Evolutionary conservation across 116 monocot species (phyloP).

Genomic region (Phalaenopsis hybrid): DNA sequence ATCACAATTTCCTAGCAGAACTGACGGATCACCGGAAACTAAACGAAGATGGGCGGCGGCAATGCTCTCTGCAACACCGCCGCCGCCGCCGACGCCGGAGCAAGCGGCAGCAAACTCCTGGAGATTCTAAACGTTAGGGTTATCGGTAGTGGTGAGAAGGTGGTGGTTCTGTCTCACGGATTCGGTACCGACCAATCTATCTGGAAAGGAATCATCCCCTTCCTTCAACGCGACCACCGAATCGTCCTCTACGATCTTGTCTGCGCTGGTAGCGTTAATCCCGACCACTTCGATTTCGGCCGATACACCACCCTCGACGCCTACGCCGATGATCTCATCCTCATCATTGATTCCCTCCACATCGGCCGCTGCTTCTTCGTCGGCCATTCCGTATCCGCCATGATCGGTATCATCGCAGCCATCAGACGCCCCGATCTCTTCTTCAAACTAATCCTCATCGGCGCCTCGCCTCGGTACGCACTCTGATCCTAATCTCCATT

Average conservation of each 20-base stretch:
- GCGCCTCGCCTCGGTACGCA: slow-evolving; percentile 64
- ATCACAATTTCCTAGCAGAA: background rate
- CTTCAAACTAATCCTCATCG: slow-evolving; percentile 76
- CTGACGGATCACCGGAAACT: background rate
- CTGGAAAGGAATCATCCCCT: slow-evolving; percentile 76
- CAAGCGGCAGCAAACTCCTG: slow-evolving; percentile 31
- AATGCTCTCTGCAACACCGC: background rate
- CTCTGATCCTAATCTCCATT: background rate
- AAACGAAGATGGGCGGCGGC: background rate
- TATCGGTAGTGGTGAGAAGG: slow-evolving; percentile 49
- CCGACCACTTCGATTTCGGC: slow-evolving; percentile 90
- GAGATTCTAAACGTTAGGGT: slow-evolving; percentile 86
- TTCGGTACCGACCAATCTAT: slow-evolving; percentile 95
- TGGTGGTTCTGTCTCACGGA: slow-evolving; percentile 77
- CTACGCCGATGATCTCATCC: slow-evolving; percentile 76
- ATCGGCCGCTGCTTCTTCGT: slow-evolving; percentile 68
- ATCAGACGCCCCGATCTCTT: slow-evolving; percentile 70
- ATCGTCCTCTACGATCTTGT: slow-evolving; percentile 87
- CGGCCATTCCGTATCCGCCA: slow-evolving; percentile 93
- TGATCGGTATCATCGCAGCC: slow-evolving; percentile 83
- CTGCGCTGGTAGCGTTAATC: slow-evolving; percentile 95
- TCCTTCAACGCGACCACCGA: slow-evolving; percentile 59
- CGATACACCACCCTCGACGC: slow-evolving; percentile 77
- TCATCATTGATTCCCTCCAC: slow-evolving; percentile 60
- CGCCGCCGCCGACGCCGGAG: background rate